These are phyloP conservation scores for Iris macrosiphon DNA, from an alignment of 106 monocot species.

Conservation along the genomic window DNA sequence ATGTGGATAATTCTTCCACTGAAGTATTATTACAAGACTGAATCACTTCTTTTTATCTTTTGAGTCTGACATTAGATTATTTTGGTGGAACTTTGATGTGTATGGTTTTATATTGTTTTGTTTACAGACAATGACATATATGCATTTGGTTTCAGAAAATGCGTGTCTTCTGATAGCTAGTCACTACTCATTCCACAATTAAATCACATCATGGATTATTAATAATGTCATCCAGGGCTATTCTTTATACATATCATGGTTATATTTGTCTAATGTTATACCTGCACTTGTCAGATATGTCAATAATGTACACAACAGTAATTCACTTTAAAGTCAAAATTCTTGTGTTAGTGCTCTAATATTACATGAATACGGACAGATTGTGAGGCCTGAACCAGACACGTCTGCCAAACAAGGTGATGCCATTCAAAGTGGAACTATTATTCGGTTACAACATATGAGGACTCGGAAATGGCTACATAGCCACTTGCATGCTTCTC, in stretches of 20 bases:
- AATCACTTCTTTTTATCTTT: no score
- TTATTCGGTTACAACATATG: slow-evolving; percentile 80
- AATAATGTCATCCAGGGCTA: neutral
- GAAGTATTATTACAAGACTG: no score
- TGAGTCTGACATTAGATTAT: no score
- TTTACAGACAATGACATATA: no score
- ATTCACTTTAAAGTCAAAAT: neutral
- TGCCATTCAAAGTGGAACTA: slow-evolving; percentile 52
- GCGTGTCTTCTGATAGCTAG: no score
- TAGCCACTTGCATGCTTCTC: slow-evolving; percentile 93
- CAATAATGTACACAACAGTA: no score
- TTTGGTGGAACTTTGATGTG: no score
- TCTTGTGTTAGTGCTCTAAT: neutral
- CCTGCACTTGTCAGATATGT: neutral
- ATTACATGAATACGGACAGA: slow-evolving; percentile 26
- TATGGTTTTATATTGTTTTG: no score
- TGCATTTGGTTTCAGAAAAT: no score
- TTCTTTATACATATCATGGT: neutral
- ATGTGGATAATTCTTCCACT: no score
- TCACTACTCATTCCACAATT: no score
- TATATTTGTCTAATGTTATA: neutral
- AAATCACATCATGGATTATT: no score
- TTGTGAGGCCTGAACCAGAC: slow-evolving; percentile 61
- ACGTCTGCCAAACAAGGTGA: slow-evolving; percentile 89
- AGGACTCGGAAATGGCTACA: slow-evolving; percentile 89